Evolutionary conservation across 805 yeast species (phyloP).

Genomic region (Candida golubevii): DNA sequence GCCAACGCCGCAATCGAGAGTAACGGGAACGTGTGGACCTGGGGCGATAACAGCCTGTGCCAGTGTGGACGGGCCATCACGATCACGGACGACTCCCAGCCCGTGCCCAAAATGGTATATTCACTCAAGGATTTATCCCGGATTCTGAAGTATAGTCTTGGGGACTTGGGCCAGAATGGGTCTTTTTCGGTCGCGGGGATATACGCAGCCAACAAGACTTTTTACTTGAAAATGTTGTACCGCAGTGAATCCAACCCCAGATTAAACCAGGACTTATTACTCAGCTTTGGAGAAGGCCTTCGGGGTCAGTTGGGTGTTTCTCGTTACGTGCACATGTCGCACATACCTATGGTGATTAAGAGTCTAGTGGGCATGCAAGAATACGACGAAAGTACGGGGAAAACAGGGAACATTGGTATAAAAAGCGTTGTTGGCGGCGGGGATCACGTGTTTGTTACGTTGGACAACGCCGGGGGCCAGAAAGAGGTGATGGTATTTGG

Average conservation of each 20-base stretch:
- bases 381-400: conserved; percentile 10
- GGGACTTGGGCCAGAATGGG: conserved; percentile 8
- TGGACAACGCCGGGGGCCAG: conserved; percentile 40
- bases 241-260: conserved; percentile 14
- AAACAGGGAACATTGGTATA: conserved; percentile 11
- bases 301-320: conserved; percentile 85
- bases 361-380: conserved; percentile 15
- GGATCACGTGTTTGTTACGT: conserved; percentile 59
- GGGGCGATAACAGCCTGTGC: conserved; percentile 85
- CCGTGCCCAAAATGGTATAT: conserved; percentile 57
- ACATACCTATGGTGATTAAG: conserved; percentile 55
- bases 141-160: conserved; percentile 12
- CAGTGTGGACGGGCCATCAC: conserved; percentile 71
- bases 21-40: conserved; percentile 69
- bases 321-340: conserved; percentile 67
- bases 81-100: conserved; percentile 60
- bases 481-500: conserved; percentile 80
- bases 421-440: conserved; percentile 55
- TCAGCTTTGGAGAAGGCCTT: conserved; percentile 80
- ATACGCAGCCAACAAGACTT: conserved; percentile 67
- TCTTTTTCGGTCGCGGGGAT: conserved; percentile 39
- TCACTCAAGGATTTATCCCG: conserved; percentile 35
- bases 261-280: conserved; percentile 25
- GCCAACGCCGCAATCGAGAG: conserved; percentile 71
- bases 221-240: conserved; percentile 27